Base-by-base conservation (phyloP, 768 basidiomycete species). In the Baorangia bicolor region DNA sequence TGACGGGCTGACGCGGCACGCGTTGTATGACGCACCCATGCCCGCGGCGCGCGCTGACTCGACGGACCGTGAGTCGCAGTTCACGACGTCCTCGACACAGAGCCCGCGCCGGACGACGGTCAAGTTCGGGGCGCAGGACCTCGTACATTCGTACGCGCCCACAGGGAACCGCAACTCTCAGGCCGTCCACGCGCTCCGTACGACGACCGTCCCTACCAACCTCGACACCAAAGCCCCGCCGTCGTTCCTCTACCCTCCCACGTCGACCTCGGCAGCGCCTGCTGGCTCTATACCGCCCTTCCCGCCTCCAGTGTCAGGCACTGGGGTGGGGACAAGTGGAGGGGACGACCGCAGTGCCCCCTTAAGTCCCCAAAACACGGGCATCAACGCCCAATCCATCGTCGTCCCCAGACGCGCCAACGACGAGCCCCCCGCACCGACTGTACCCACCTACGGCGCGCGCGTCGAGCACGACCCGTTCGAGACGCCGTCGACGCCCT, bases 1-100 rank as follows among this genome's bases (percentile, higher is more conserved):
- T 70, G 67, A 74, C 8, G 83, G 84, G 33, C 65, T 95, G 62
- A 80, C 83, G 59, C 79, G 94, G 21, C 93, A 92, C 66, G 88
- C 94, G 61, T 78, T 98, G 7, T 94, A 92, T 67, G 95, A 98
- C 67, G 83, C 87, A 12, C 95, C 95, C 3, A 81, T 97, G 66
- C 88, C 90, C 30, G 46, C 54, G 5, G 31, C 44, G 7, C 68
- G 37, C 51, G 65, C 27, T 57, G 72, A 57, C 74, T 78, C 57
- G 66, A 71, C 30, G 28, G 79, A 82, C 25, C 72, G 75, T 4
- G 73, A 74, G 12, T 74, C 76, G 16, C 57, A 74, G 48, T 1
- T 57, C 28, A 68, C 70, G 10, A 35, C 53, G 27, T 67, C 65
- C 2, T 67, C 66, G 11, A 64, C 69, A 48, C 45, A 73, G 66